These are phyloP conservation scores for Cenococcum geophilum DNA, from an alignment of 495 filamentous ascomycete species.

Conservation along the genomic window DNA sequence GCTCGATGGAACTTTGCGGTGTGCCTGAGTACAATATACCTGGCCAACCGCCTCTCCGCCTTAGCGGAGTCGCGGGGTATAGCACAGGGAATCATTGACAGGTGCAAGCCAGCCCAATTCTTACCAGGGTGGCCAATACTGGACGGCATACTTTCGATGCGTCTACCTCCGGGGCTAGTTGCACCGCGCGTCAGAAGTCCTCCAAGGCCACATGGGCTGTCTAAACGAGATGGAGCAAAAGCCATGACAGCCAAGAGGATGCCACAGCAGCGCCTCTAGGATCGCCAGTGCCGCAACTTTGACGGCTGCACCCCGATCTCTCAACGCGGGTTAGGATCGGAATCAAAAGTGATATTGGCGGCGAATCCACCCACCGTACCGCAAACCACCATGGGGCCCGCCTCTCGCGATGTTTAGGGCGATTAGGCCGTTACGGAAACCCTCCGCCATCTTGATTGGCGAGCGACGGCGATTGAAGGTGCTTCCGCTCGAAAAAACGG, in stretches of 20 bases:
- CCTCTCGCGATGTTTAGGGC: slow-evolving; percentile 15
- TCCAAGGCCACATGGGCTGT: slow-evolving; percentile 20
- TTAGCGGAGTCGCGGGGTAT: slow-evolving; percentile 29
- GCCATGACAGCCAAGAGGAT: not conserved
- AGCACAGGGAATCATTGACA: slow-evolving; percentile 8
- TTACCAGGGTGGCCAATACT: slow-evolving; percentile 27
- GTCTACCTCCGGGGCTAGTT: slow-evolving; percentile 26
- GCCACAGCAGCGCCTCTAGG: slow-evolving; percentile 13
- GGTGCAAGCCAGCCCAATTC: not conserved
- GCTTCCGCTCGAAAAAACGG: slow-evolving; percentile 15
- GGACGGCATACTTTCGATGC: slow-evolving; percentile 15
- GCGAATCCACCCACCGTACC: slow-evolving; percentile 23
- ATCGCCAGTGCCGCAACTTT: slow-evolving; percentile 29
- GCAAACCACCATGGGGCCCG: slow-evolving; percentile 24
- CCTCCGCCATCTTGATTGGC: slow-evolving; percentile 21
- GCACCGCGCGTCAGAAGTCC: slow-evolving; percentile 26
- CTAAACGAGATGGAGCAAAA: slow-evolving; percentile 23
- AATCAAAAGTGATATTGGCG: slow-evolving; percentile 33
- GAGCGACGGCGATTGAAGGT: slow-evolving; percentile 9
- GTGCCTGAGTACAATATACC: slow-evolving; percentile 32
- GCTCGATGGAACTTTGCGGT: slow-evolving; percentile 14
- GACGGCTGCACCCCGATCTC: slow-evolving; percentile 25
- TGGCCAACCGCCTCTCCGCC: slow-evolving; percentile 23
- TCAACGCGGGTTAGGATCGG: slow-evolving; percentile 22
- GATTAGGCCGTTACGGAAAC: slow-evolving; percentile 19